phyloP scores from a whole-genome alignment of 176 grass and related monocot genomes.

The Musa itinerans region DNA sequence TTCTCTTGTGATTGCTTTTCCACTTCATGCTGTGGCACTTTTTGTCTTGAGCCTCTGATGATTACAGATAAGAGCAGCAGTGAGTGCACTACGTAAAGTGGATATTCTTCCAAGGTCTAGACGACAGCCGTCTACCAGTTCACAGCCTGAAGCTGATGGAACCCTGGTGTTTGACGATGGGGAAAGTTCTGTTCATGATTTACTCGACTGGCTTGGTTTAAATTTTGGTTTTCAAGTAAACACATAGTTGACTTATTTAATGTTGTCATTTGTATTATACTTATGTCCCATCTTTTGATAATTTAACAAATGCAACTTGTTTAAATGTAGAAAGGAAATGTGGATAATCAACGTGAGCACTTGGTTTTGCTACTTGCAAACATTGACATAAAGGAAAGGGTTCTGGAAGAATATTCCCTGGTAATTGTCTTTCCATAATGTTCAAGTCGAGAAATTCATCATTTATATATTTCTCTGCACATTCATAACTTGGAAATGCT shows the following conservation, averaged over 20 bases:
- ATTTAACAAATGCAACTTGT: background rate
- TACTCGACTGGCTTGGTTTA: constrained; percentile 84
- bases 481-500: constrained; percentile 1
- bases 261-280: background rate
- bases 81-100: constrained; percentile 32
- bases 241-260: background rate
- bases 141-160: constrained; percentile 20
- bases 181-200: constrained; percentile 32
- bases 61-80: constrained; percentile 75
- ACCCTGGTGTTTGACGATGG: constrained; percentile 5
- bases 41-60: background rate
- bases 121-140: background rate
- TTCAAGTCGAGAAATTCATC: background rate
- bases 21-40: too few relatives aligned
- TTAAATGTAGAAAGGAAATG: constrained; percentile 69
- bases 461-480: constrained; percentile 9
- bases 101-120: constrained; percentile 35
- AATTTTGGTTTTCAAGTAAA: constrained; percentile 91
- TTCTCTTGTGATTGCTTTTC: constrained; percentile 1
- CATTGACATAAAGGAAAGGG: constrained; percentile 48
- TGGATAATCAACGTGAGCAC: constrained; percentile 95
- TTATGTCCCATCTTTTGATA: background rate
- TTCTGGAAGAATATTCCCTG: constrained; percentile 20
- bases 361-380: constrained; percentile 97
- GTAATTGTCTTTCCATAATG: constrained; percentile 27